A percentile compares a stretch with the other conserved stretches of the same genome.
These are phyloP conservation scores for Dalbergia oliveri DNA, from an alignment of 306 rosid genomes.

Conservation along the genomic window DNA sequence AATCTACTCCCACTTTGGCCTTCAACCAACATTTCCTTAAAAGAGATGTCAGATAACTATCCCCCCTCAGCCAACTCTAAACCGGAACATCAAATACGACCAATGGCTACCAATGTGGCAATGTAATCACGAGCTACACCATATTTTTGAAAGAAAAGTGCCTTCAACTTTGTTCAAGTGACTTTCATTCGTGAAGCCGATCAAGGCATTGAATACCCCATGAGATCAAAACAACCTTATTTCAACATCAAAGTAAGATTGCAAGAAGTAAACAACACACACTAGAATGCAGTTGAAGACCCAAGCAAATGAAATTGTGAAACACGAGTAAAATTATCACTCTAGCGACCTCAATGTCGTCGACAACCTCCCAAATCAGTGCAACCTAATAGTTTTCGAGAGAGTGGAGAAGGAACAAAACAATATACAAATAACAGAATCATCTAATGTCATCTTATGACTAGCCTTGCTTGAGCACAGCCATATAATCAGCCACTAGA, in stretches of 20 bases:
- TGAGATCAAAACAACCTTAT: neutral
- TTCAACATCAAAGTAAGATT: neutral
- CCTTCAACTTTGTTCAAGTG: neutral
- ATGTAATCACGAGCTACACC: no score
- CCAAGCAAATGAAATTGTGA: neutral
- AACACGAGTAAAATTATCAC: neutral
- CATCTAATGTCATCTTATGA: neutral
- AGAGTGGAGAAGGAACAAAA: neutral
- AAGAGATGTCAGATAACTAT: no score
- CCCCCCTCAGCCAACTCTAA: no score
- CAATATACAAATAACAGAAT: neutral
- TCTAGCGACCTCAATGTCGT: neutral
- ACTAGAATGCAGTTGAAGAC: neutral
- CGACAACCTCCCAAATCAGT: neutral
- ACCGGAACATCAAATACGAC: no score
- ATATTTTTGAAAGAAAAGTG: no score
- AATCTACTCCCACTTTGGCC: no score
- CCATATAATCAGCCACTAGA: neutral
- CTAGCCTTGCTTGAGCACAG: neutral
- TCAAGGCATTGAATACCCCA: neutral
- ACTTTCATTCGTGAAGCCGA: neutral
- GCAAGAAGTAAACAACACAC: neutral
- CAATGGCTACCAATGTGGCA: no score
- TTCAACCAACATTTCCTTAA: no score
- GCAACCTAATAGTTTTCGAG: neutral